phyloP scores from a whole-genome alignment of 2,329 filamentous ascomycete species.

The Fusarium nurragi region DNA sequence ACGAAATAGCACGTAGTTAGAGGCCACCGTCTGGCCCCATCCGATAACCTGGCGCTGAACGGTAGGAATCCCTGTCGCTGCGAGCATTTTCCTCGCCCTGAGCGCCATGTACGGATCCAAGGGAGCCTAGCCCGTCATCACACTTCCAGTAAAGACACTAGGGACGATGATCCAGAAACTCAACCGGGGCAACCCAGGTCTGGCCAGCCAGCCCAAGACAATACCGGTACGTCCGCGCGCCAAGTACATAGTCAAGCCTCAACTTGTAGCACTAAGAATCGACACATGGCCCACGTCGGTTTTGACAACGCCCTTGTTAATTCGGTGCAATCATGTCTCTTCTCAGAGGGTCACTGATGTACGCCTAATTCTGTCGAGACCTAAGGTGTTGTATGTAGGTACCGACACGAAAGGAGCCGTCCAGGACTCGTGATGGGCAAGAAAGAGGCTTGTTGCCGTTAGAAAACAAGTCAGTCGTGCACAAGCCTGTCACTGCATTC shows the following conservation, averaged over 20 bases:
- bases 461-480: conserved; percentile 27
- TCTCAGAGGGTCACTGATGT: conserved; percentile 7
- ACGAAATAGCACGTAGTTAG: conserved; percentile 31
- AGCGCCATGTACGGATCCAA: conserved; percentile 24
- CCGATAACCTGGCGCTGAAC: conserved; percentile 42
- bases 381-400: conserved; percentile 3
- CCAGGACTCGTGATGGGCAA: conserved; percentile 23
- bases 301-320: conserved; percentile 20
- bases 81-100: conserved; percentile 34
- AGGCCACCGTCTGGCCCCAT: conserved; percentile 44
- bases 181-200: conserved; percentile 37
- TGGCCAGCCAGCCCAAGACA: conserved; percentile 33
- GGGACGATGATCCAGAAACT: conserved; percentile 41
- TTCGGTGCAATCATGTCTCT: conserved; percentile 22
- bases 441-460: conserved; percentile 39
- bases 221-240: conserved; percentile 25
- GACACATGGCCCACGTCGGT: conserved; percentile 33
- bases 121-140: conserved; percentile 40
- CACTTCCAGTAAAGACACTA: conserved; percentile 32
- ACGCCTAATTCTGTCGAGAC: conserved; percentile 33
- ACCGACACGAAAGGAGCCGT: conserved; percentile 12
- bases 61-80: conserved; percentile 34
- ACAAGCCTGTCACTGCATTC: conserved; percentile 33
- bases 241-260: conserved; percentile 31
- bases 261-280: conserved; percentile 34